Evolutionary conservation across 2,329 filamentous ascomycete species (phyloP).

Genomic region (Xylaria sp.): DNA sequence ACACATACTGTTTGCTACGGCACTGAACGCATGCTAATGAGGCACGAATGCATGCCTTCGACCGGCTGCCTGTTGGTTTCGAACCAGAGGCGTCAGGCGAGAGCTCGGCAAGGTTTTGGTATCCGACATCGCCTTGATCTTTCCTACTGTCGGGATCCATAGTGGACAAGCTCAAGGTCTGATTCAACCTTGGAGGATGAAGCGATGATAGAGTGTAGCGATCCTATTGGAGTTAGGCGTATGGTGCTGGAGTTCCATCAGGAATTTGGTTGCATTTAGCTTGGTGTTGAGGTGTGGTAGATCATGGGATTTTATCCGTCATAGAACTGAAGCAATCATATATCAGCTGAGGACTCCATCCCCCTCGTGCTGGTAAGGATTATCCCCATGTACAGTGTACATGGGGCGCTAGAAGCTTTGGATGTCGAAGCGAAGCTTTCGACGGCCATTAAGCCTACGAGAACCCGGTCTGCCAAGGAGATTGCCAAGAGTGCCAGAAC

Average conservation of each 20-base stretch:
- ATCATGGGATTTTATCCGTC: slow-evolving; percentile 15
- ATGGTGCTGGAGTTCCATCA: background rate
- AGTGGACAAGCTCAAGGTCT: slow-evolving; percentile 17
- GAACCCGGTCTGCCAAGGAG: slow-evolving; percentile 11
- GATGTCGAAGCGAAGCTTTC: background rate
- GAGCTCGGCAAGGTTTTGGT: slow-evolving; percentile 42
- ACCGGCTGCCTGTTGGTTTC: slow-evolving; percentile 41
- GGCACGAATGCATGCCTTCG: slow-evolving; percentile 55
- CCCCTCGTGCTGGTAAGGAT: slow-evolving; percentile 23
- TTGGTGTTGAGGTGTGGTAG: slow-evolving; percentile 12
- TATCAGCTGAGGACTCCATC: slow-evolving; percentile 26
- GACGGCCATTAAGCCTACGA: slow-evolving; percentile 1
- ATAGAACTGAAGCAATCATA: slow-evolving; percentile 33
- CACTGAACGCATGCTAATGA: slow-evolving; percentile 61
- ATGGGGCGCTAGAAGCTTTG: slow-evolving; percentile 9
- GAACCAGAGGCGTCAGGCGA: slow-evolving; percentile 44
- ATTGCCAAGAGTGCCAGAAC: slow-evolving; percentile 2
- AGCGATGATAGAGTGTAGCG: slow-evolving; percentile 3
- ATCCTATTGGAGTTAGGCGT: slow-evolving; percentile 8
- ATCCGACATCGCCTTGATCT: slow-evolving; percentile 35
- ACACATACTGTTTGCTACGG: slow-evolving; percentile 56
- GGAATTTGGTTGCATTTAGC: background rate
- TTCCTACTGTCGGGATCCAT: slow-evolving; percentile 42
- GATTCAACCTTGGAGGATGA: background rate
- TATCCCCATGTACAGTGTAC: slow-evolving; percentile 11